A percentile compares a stretch with the other conserved stretches of the same genome.
Evolutionary conservation across 2,329 filamentous ascomycete species (phyloP).

Genomic region (Onygena corvina): DNA sequence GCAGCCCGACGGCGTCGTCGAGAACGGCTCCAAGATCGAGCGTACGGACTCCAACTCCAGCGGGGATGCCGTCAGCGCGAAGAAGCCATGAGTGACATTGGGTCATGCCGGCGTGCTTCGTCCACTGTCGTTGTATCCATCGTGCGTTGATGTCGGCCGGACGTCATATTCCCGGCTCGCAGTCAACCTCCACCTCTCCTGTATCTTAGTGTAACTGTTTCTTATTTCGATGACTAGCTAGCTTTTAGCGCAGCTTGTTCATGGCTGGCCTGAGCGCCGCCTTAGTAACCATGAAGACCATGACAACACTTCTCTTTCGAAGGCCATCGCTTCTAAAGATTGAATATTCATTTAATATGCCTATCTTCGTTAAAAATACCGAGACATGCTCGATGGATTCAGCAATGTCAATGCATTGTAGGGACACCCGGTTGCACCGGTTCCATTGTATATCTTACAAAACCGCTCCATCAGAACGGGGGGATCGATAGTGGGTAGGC

Average conservation of each 20-base stretch:
- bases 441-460: neutral
- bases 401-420: neutral
- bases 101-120: neutral
- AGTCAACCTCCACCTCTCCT: neutral
- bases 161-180: neutral
- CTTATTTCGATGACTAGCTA: neutral
- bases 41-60: constrained; percentile 2
- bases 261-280: neutral
- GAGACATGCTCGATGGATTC: neutral
- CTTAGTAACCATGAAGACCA: neutral
- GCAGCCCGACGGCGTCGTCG: neutral
- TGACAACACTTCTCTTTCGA: neutral
- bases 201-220: neutral
- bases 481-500: constrained; percentile 91
- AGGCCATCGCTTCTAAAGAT: neutral
- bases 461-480: constrained; percentile 53
- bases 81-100: neutral
- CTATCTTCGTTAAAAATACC: neutral
- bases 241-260: neutral
- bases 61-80: neutral
- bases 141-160: neutral
- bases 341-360: neutral
- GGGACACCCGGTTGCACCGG: neutral
- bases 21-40: neutral
- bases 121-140: neutral